A percentile compares a stretch with the other conserved stretches of the same genome.
phyloP scores from a whole-genome alignment of 495 filamentous ascomycete species.

The Schizothecium vesticola region DNA sequence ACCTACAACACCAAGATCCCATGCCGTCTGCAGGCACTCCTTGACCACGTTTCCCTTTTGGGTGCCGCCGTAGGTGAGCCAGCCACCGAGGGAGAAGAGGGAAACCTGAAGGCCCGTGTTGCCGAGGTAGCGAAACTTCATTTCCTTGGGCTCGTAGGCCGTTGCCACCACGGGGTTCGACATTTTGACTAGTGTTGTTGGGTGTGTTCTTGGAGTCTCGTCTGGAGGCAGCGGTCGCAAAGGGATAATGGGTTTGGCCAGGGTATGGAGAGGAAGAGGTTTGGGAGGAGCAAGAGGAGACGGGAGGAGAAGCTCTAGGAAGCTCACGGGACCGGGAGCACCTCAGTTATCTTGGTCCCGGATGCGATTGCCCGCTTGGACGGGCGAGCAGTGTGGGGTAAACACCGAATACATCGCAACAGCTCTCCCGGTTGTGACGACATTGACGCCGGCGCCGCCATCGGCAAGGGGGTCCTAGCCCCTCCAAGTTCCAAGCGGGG shows the following conservation, averaged over 20 bases:
- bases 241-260: background rate
- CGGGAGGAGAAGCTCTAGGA: background rate
- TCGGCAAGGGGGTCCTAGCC: background rate
- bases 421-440: slow-evolving; percentile 21
- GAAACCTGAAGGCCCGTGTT: slow-evolving; percentile 66
- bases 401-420: slow-evolving; percentile 14
- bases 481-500: background rate
- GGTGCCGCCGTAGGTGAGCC: slow-evolving; percentile 44
- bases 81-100: slow-evolving; percentile 60
- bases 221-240: background rate
- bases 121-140: slow-evolving; percentile 67
- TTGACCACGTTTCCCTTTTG: slow-evolving; percentile 42
- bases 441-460: slow-evolving; percentile 10
- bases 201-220: slow-evolving; percentile 8
- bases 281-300: slow-evolving; percentile 11
- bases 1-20: slow-evolving; percentile 48
- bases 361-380: slow-evolving; percentile 13
- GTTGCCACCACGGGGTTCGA: slow-evolving; percentile 29
- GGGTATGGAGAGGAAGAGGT: background rate
- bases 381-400: slow-evolving; percentile 1
- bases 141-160: slow-evolving; percentile 48
- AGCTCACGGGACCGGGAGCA: background rate
- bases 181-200: slow-evolving; percentile 14
- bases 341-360: background rate
- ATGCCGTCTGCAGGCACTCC: slow-evolving; percentile 42